These are phyloP conservation scores for Tremella yokohamensis DNA, from an alignment of 768 basidiomycete genomes.

Conservation along the genomic window DNA sequence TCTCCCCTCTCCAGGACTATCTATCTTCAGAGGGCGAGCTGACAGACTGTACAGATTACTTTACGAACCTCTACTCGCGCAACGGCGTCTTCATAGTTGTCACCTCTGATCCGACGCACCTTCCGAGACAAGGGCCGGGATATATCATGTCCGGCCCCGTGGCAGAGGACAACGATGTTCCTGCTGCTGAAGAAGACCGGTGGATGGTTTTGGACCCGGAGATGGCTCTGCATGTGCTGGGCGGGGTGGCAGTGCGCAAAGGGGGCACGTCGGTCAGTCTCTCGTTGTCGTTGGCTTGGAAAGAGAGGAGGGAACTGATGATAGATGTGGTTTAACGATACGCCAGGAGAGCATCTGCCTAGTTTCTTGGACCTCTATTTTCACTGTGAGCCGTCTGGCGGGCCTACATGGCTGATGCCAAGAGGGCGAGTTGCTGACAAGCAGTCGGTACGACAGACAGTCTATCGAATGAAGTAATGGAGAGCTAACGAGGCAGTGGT, in stretches of 20 bases:
- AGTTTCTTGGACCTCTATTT: conserved; percentile 36
- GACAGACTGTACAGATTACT: neutral
- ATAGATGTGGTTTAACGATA: conserved; percentile 33
- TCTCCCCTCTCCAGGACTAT: neutral
- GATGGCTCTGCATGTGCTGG: conserved; percentile 15
- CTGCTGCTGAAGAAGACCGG: neutral
- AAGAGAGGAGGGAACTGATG: neutral
- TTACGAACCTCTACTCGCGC: conserved; percentile 2
- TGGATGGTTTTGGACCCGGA: conserved; percentile 2
- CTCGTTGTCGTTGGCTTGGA: neutral
- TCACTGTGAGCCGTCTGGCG: conserved; percentile 40
- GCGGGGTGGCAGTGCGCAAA: conserved; percentile 28
- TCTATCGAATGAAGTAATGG: neutral
- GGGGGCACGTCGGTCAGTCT: conserved; percentile 32
- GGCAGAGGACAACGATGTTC: neutral
- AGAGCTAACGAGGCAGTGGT: conserved; percentile 13
- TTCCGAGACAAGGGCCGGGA: neutral
- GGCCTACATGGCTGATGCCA: no score
- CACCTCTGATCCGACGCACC: neutral
- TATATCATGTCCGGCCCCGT: neutral
- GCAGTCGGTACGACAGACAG: conserved; percentile 6
- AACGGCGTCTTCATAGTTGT: conserved; percentile 1
- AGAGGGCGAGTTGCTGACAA: no score
- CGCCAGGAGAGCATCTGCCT: conserved; percentile 17
- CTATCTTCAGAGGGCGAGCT: neutral